Base-by-base conservation (phyloP, 345 rosid species). In the Lepidium aucheri region DNA sequence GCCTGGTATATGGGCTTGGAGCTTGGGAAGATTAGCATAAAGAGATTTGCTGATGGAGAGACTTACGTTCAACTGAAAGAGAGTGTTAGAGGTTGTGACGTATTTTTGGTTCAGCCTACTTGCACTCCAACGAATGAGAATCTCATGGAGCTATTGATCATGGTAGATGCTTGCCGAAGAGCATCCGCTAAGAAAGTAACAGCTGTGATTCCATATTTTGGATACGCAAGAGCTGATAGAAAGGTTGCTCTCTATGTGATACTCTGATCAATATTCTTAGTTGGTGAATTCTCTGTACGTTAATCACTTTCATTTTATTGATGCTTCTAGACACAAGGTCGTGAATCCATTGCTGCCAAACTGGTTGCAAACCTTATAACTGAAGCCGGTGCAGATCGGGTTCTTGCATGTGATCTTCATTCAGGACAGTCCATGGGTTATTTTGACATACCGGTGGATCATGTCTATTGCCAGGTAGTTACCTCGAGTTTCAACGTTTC, bases 401-500 rank as follows among this genome's bases (percentile, higher is more conserved):
- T 94, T 77, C 87, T 94, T 73, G 87, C 95, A 41, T 90, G 99
- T 83, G 97, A 94, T 82, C 91, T 90, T 74, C 99, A 94, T 66
- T 94, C 99, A 33, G 99, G 99, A 60, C 99, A 94, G 79, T 86
- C 99, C 66, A 90, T 90, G 95, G 99, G 99, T 35, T 94, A 94
- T 81, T 94, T 94, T 79, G 99, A 94, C 81, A 94, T 94, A 61
- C 93, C 99, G 0, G 97, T 94, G 66, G 99, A 90, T 69, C 99
- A 94, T 74, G 91, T 94, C 7, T 82, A 90, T 73, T 90, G 97
- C 58, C 96, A 88, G 97, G 96, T 90, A 88, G 97, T 92, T 88
- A 80, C 11, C 9, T 52, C 10, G 16, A 10, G 14, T 13, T n/a
- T 28, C 3, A n/a, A 9, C 9, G 6, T 65, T 44, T 7, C 43